These are phyloP conservation scores for Candida ascalaphidarum DNA, from an alignment of 805 yeast genomes.

Conservation along the genomic window DNA sequence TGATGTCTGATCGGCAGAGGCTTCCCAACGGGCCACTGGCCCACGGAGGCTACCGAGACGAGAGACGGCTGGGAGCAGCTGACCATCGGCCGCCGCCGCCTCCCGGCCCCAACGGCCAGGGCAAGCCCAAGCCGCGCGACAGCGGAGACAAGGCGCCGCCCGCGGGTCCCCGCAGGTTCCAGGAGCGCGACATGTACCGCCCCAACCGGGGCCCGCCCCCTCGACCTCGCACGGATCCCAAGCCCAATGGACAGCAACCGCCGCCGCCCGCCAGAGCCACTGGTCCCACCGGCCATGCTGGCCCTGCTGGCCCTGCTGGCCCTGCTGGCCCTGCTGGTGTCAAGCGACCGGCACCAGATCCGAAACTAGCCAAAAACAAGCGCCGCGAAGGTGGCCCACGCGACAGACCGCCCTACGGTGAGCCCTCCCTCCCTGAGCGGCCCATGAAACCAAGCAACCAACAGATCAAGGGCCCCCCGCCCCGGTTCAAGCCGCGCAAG, in stretches of 20 bases:
- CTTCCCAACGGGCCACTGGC: background rate
- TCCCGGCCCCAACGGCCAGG: constrained; percentile 9
- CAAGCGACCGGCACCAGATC: background rate
- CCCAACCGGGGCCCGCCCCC: constrained; percentile 2
- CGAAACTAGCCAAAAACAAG: background rate
- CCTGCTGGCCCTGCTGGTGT: background rate
- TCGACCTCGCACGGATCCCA: background rate
- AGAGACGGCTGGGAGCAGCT: constrained; percentile 4
- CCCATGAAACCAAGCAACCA: constrained; percentile 1
- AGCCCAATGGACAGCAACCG: background rate
- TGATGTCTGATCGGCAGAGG: background rate
- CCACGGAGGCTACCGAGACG: too few species aligned
- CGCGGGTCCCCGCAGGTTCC: too few species aligned
- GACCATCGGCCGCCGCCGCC: constrained; percentile 13
- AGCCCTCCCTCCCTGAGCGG: constrained; percentile 1
- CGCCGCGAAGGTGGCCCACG: constrained; percentile 1
- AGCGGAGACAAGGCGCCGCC: constrained; percentile 5
- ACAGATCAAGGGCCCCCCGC: constrained; percentile 1
- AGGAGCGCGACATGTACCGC: constrained; percentile 9
- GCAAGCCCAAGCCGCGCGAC: constrained; percentile 3
- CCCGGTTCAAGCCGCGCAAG: background rate
- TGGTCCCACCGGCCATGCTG: background rate
- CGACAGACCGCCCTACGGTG: background rate
- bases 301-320: constrained; percentile 1
- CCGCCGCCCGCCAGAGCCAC: background rate